Evolutionary conservation across 176 grass and related monocot genomes (phyloP).

Genomic region (Hordeum marinum): DNA sequence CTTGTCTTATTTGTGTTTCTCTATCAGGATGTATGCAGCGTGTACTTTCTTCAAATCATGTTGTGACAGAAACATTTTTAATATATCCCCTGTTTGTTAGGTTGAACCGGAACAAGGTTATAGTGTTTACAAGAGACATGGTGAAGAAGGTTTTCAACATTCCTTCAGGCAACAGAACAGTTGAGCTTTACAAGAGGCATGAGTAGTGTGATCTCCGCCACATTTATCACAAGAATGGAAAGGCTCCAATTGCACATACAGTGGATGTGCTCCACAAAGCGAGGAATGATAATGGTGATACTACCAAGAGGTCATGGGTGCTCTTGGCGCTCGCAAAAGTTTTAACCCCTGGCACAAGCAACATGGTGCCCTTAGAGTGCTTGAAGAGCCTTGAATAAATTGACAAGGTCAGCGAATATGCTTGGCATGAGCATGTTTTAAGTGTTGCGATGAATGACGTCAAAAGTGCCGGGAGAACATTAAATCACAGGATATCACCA

Average conservation of each 20-base stretch:
- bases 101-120: not conserved
- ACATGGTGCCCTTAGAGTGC: not conserved
- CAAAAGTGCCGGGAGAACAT: not conserved
- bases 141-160: not conserved
- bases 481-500: not conserved
- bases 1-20: too few relatives aligned
- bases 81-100: too few relatives aligned
- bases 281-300: not conserved
- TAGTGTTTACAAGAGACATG: not conserved
- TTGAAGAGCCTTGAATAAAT: not conserved
- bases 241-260: not conserved
- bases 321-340: not conserved
- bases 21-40: too few relatives aligned
- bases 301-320: not conserved
- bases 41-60: too few relatives aligned
- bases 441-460: too few relatives aligned
- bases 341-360: not conserved
- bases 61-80: too few relatives aligned
- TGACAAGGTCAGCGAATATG: not conserved
- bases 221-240: too few relatives aligned
- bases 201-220: not conserved
- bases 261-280: not conserved
- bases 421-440: too few relatives aligned
- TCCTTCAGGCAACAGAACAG: not conserved
- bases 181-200: not conserved